Evolutionary conservation across 2,329 filamentous ascomycete genomes (phyloP).

Genomic region (Diplodia scrobiculata): DNA sequence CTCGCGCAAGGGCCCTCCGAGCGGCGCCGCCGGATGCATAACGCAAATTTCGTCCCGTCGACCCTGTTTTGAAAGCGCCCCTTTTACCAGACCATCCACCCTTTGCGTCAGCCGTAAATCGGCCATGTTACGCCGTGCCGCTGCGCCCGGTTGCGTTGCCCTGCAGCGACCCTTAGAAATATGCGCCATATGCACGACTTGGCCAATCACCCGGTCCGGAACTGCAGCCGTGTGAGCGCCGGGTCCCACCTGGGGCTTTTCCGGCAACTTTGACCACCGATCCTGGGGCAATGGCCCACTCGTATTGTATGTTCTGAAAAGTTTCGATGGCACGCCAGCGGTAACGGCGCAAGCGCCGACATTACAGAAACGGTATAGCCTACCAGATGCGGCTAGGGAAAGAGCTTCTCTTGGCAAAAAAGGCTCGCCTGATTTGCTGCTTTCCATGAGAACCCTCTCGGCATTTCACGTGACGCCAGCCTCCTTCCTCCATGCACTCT

Average conservation of each 20-base stretch:
- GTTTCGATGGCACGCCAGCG: neutral
- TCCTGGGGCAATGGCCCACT: neutral
- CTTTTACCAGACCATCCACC: slow-evolving; percentile 9
- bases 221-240: neutral
- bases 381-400: slow-evolving; percentile 12
- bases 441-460: slow-evolving; percentile 1
- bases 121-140: neutral
- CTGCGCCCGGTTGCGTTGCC: neutral
- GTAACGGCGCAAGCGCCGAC: slow-evolving; percentile 21
- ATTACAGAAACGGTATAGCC: slow-evolving; percentile 14
- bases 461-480: slow-evolving; percentile 18
- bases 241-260: neutral
- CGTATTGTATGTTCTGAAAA: slow-evolving; percentile 2
- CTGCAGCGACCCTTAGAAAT: neutral
- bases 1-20: slow-evolving; percentile 11
- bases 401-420: neutral
- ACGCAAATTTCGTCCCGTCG: slow-evolving; percentile 21
- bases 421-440: slow-evolving; percentile 13
- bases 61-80: slow-evolving; percentile 19
- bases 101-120: slow-evolving; percentile 19
- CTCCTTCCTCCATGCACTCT: slow-evolving; percentile 20
- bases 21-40: slow-evolving; percentile 26
- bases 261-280: neutral
- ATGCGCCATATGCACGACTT: neutral
- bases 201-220: neutral